Base-by-base conservation (phyloP, 768 basidiomycete species). In the Filobasidium wieringae region DNA sequence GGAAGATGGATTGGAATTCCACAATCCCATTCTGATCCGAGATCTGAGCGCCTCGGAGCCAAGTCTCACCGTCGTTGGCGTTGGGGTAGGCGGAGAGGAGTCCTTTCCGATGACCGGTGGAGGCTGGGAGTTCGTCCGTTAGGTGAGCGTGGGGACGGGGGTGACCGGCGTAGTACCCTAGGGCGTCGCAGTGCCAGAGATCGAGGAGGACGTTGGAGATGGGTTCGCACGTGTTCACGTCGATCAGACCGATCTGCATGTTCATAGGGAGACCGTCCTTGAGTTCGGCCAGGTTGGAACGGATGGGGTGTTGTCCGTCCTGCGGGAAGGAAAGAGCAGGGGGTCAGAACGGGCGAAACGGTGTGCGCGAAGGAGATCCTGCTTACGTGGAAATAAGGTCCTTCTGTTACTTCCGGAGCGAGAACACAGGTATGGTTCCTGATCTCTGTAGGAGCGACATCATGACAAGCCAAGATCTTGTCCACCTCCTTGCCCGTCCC, bases 201-300 rank as follows among this genome's bases (percentile, higher is more conserved):
- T 72, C 71, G 40, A 72, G 68, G 24, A 72, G 64, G 15, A 66
- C 67, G 58, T 66, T 57, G 9, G 56, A 53, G 7, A 71, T 52
- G 9, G 71, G 71, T 47, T 71, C 60, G 61, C 71, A 72, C 1
- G 71, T 72, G 37, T 71, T 65, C 55, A 71, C 68, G 39, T 72
- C 69, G 51, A 72, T 72, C 34, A 72, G 32, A 31, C 71, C 71
- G 30, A 72, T 63, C 51, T 72, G 68, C 71, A 72, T 72, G 50
- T 66, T 53, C 68, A 19, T 40, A 66, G 61, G 65, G 69, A 71
- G 24, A 27, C 71, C 71, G 22, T 67, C 63, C 59, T 72, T 68
- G 59, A 68, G 63, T 55, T 72, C 71, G 8, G 69, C 71, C 64
- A 72, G 68, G 65, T 72, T 71, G 49, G 67, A 65, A 22, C 71